Evolutionary conservation across 352 stramenopile species (phyloP).

Genomic region (Aphanomyces astaci): DNA sequence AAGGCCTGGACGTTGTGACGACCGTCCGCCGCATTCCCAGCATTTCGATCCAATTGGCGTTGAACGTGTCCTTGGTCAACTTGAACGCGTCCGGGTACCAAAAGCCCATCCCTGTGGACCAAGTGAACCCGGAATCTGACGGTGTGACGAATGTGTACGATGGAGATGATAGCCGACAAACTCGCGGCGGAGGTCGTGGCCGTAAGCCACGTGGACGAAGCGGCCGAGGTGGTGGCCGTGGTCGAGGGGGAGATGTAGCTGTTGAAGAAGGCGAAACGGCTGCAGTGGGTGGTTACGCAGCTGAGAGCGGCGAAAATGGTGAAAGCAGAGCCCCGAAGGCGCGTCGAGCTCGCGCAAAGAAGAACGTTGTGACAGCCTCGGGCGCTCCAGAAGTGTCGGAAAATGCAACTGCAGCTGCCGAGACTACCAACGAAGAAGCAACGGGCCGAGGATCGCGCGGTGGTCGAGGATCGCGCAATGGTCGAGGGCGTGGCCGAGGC

Average conservation of each 20-base stretch:
- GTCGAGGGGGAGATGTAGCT: neutral
- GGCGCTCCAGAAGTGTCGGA: neutral
- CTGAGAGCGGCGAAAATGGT: neutral
- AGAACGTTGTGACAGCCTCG: neutral
- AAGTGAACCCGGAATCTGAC: neutral
- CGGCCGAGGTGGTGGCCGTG: neutral
- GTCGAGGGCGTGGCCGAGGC: neutral
- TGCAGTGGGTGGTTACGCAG: neutral
- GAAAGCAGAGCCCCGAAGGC: neutral
- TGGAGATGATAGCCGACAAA: neutral
- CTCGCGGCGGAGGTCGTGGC: slow-evolving; percentile 15
- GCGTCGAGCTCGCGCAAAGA: neutral
- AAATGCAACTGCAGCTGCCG: neutral
- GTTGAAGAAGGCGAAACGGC: neutral
- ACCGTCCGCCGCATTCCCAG: slow-evolving; percentile 58
- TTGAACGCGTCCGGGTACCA: slow-evolving; percentile 57
- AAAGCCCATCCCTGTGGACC: slow-evolving; percentile 41
- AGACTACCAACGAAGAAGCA: neutral
- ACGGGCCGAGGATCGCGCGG: slow-evolving; percentile 20
- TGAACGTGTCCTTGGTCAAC: slow-evolving; percentile 43
- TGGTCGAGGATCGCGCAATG: slow-evolving; percentile 5
- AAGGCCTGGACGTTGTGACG: slow-evolving; percentile 74
- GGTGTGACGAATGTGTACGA: neutral
- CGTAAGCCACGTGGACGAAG: slow-evolving; percentile 15
- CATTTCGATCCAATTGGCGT: slow-evolving; percentile 67